A percentile compares a stretch with the other conserved stretches of the same genome.
Evolutionary conservation across 768 basidiomycete species (phyloP).

Genomic region (Asterophora parasitica): DNA sequence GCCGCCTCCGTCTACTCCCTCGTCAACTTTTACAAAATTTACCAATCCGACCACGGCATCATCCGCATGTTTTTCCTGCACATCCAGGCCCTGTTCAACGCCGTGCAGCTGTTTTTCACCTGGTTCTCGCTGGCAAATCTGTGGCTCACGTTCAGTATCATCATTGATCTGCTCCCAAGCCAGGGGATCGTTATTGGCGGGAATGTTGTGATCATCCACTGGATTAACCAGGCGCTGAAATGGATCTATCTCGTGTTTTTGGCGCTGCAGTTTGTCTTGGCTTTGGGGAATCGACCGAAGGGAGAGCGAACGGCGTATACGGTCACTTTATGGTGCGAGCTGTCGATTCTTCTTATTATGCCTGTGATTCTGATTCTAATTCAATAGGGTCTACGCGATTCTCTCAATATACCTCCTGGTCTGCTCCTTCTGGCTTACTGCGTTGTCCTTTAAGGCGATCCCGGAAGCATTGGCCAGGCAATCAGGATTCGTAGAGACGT

Average conservation of each 20-base stretch:
- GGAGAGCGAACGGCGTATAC: conserved; percentile 75
- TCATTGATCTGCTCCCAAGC: conserved; percentile 78
- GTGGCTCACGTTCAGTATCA: conserved; percentile 94
- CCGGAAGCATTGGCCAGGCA: conserved; percentile 41
- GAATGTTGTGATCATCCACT: conserved; percentile 66
- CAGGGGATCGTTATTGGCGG: conserved; percentile 64
- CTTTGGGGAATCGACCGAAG: conserved; percentile 78
- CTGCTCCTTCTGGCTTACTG: conserved; percentile 83
- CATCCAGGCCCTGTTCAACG: conserved; percentile 85
- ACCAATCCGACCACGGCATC: conserved; percentile 79
- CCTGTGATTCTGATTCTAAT: background rate
- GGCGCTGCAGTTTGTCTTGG: conserved; percentile 56
- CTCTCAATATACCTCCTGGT: conserved; percentile 79
- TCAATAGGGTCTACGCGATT: conserved; percentile 74
- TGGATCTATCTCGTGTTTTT: conserved; percentile 90
- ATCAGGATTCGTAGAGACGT: conserved; percentile 51
- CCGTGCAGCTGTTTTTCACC: conserved; percentile 79
- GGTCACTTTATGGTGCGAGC: conserved; percentile 66
- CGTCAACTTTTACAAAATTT: conserved; percentile 87
- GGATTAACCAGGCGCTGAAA: conserved; percentile 78
- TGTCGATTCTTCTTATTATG: conserved; percentile 1
- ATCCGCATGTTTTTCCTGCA: conserved; percentile 96
- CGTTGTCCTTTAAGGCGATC: conserved; percentile 65
- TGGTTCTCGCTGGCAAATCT: conserved; percentile 93
- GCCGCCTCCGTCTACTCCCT: conserved; percentile 88